Evolutionary conservation across 148 eudicot species (phyloP), one percentile per base, ranked within the genome.

Genomic region (Mesembryanthemum crystallinum): DNA sequence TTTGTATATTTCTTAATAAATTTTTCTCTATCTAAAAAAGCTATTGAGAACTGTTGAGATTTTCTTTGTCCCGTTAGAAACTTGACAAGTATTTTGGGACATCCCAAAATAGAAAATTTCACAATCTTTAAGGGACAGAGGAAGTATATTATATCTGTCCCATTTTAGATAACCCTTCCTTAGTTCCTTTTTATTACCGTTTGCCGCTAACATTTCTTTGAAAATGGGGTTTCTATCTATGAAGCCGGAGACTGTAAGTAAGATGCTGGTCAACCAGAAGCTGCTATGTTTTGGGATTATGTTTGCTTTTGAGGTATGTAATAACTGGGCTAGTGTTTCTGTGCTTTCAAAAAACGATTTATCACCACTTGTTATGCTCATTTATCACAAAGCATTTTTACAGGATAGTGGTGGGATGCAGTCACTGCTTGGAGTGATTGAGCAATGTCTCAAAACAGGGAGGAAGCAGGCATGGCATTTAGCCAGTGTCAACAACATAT

Each of bases 191-290:
- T 43, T n/a, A 35, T 35, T 35, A 35, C 39, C 6, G 39, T 24
- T 25, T 59, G 35, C 21, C 42, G 14, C 73, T 21, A 10, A n/a
- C 59, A 43, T 30, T 75, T 49, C 24, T 77, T 58, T 67, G 57
- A 72, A 27, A 27, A 29, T 79, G 69, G 59, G 30, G 15, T 62
- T 77, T 78, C 60, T 71, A 65, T 75, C 60, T 21, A 63, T 89
- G 89, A 73, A 95, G 98, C 96, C 98, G 47, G 98, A 92, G 88
- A 89, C 90, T 67, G 79, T 87, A 61, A 89, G 91, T 83, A 92
- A 92, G 89, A 89, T 89, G 92, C 80, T 89, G 88, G 97, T 95
- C 79, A 95, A 95, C 85, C 96, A 92, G 85, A 92, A 83, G 96
- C 90, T 95, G 71, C 90, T 95, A 73, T 92, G 90, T 82, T 92